Evolutionary conservation across 495 filamentous ascomycete species (phyloP), one percentile per base, ranked within the genome.

Genomic region (Lindgomyces ingoldianus): DNA sequence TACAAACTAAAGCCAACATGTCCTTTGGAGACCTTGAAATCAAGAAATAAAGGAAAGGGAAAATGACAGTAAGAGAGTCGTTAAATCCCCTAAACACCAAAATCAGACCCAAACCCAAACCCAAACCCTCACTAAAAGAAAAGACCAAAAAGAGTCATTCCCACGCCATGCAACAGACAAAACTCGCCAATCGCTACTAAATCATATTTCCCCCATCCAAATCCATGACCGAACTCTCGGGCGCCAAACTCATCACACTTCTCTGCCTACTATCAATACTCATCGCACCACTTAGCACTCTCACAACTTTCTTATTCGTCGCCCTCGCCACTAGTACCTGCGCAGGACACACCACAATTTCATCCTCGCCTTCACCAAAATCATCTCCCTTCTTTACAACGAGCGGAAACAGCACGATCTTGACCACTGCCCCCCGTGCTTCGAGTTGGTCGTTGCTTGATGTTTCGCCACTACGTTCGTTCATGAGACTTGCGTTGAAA

Each of bases 361-460:
- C 91, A 52, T 95, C 90, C 29, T 96, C 89, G 26, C 90, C 89
- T 18, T 88, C 84, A 16, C 92, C 93, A 14, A 77, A 75, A 70
- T 96, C 93, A 72, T 96, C 89, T 50, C 93, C 94, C 78, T 93
- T 92, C 78, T 94, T 92, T 68, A 97, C 88, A 12, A 98, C 92
- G 11, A 96, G 80, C 6, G 94, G 94, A 81, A 98, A 98, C 42
- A 98, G 81, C 3, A 98, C 91, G 53, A 94, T 85, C 60, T 93
- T 86, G 11, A 98, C 91, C 10, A 90, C 84, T 22, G 91, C 86
- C n/a, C 83, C 80, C 42, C 85, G 78, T 12, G 78, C 78, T 75
- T 97, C 89, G 21, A 96, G 83, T 22, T 90, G 87, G 25, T 91
- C 87, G 65, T 93, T 91, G 16, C 82, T 84, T 22, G 75, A 80